These are phyloP conservation scores for Metschnikowia cerradonensis DNA, from an alignment of 805 yeast genomes.

Conservation along the genomic window DNA sequence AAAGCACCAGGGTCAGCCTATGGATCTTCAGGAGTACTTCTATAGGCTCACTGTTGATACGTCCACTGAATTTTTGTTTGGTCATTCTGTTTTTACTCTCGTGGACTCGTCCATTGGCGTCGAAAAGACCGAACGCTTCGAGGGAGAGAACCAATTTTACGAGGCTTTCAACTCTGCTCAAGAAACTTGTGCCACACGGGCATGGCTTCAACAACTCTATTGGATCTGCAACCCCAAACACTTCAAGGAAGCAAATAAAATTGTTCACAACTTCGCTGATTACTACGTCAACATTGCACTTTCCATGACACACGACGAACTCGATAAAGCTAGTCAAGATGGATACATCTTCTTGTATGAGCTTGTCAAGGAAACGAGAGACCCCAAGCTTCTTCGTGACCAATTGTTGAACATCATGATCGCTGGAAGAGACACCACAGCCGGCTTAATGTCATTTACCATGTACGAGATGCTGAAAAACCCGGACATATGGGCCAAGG, in stretches of 20 bases:
- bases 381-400: slow-evolving; percentile 12
- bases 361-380: slow-evolving; percentile 12
- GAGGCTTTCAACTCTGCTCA: slow-evolving; percentile 12
- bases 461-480: slow-evolving; percentile 29
- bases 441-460: slow-evolving; percentile 12
- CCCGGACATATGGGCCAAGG: slow-evolving; percentile 26
- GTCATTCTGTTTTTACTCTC: slow-evolving; percentile 10
- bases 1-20: slow-evolving; percentile 7
- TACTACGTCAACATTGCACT: slow-evolving; percentile 8
- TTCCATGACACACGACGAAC: slow-evolving; percentile 5
- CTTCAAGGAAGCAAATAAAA: slow-evolving; percentile 5
- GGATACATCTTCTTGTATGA: slow-evolving; percentile 14
- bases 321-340: slow-evolving; percentile 4
- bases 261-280: slow-evolving; percentile 12
- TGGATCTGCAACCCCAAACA: slow-evolving; percentile 9
- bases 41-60: slow-evolving; percentile 16
- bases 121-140: slow-evolving; percentile 7
- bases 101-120: slow-evolving; percentile 5
- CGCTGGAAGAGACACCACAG: slow-evolving; percentile 18
- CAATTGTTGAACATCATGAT: slow-evolving; percentile 16
- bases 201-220: slow-evolving; percentile 6
- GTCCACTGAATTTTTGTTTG: slow-evolving; percentile 15
- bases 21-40: slow-evolving; percentile 15
- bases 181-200: slow-evolving; percentile 6
- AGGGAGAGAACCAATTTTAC: slow-evolving; percentile 10